A percentile compares a stretch with the other conserved stretches of the same genome.
phyloP scores from a whole-genome alignment of 306 rosid species.

The Castanopsis chinensis region DNA sequence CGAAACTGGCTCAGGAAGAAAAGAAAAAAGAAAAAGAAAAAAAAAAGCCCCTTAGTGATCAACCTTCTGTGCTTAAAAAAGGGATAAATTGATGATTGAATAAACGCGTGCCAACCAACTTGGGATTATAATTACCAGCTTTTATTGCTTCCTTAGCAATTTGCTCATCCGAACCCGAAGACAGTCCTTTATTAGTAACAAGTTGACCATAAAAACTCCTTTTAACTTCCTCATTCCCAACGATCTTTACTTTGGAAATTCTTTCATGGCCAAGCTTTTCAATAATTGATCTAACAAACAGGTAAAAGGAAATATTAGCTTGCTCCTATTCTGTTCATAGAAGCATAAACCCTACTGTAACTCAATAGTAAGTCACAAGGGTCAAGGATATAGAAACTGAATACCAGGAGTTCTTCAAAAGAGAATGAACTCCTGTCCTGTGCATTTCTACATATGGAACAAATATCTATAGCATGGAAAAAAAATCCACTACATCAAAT shows the following conservation, averaged over 20 bases:
- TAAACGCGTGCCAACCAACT: conserved; percentile 20
- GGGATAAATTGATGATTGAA: conserved; percentile 13
- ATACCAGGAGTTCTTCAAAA: conserved; percentile 17
- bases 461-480: neutral
- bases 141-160: conserved; percentile 71
- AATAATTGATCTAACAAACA: conserved; percentile 45
- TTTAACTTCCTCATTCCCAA: conserved; percentile 74
- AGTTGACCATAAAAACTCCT: conserved; percentile 73
- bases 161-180: conserved; percentile 69
- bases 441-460: neutral
- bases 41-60: conserved; percentile 29
- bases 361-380: conserved; percentile 18
- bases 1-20: conserved; percentile 52
- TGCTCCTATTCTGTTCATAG: conserved; percentile 3
- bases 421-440: neutral
- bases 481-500: neutral
- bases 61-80: conserved; percentile 20
- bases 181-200: conserved; percentile 39
- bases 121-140: conserved; percentile 55
- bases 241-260: conserved; percentile 53
- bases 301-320: conserved; percentile 26
- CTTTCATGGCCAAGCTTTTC: conserved; percentile 81
- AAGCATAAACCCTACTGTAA: neutral
- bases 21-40: conserved; percentile 31
- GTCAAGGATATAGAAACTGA: conserved; percentile 6